Conservation (phyloP, 2,329 filamentous ascomycete species). For the Ophiosphaerella korrae region DNA sequence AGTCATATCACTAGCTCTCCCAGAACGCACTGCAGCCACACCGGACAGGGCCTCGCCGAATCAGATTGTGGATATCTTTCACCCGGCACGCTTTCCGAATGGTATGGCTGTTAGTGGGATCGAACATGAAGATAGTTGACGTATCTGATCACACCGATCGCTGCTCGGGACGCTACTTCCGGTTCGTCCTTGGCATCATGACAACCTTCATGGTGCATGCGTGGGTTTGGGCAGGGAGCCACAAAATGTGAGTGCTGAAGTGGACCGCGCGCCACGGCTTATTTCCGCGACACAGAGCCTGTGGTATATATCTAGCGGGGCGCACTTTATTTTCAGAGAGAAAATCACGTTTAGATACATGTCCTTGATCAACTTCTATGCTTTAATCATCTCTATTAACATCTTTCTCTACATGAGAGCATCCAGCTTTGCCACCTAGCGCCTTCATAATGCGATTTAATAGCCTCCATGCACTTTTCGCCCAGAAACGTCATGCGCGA, state of each 20-base stretch:
- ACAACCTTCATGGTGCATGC: neutral
- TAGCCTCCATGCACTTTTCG: neutral
- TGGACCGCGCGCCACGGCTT: slow-evolving; percentile 12
- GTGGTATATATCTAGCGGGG: slow-evolving; percentile 10
- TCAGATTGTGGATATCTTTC: too few relatives aligned
- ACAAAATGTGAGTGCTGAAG: slow-evolving; percentile 9
- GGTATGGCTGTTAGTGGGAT: slow-evolving; percentile 7
- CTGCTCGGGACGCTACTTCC: slow-evolving; percentile 16
- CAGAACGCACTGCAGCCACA: slow-evolving; percentile 11
- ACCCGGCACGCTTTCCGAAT: neutral
- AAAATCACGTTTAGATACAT: neutral
- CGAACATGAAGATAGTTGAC: slow-evolving; percentile 3
- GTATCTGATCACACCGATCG: slow-evolving; percentile 20
- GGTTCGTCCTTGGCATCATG: slow-evolving; percentile 26
- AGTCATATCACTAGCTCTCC: slow-evolving; percentile 3
- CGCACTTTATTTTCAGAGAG: neutral
- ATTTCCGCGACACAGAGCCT: slow-evolving; percentile 7
- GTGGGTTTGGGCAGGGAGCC: slow-evolving; percentile 17
- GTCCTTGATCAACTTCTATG: slow-evolving; percentile 1
- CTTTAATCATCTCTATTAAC: neutral
- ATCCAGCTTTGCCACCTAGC: neutral
- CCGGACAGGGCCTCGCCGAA: neutral
- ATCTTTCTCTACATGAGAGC: neutral
- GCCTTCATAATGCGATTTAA: slow-evolving; percentile 6
- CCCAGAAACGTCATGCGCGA: neutral